Conservation (phyloP, 441 rosid species). For the Bocquillonia castaneifolia region DNA sequence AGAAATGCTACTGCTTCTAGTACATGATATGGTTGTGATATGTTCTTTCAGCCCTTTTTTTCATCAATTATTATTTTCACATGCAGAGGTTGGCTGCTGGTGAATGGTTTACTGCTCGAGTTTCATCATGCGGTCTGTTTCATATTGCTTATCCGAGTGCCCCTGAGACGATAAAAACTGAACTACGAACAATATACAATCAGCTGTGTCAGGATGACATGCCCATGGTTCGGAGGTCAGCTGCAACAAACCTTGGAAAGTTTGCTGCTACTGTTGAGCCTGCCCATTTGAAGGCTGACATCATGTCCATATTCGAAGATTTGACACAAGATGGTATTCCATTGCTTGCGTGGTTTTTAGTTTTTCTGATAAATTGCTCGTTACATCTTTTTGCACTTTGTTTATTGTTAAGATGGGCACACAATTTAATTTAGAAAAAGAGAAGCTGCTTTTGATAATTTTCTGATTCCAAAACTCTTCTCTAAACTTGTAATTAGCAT, state of each 20-base stretch:
- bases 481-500: not conserved
- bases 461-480: not conserved
- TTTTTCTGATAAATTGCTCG: not conserved
- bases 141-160: slow-evolving; percentile 87
- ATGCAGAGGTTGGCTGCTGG: slow-evolving; percentile 79
- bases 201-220: slow-evolving; percentile 92
- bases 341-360: not conserved
- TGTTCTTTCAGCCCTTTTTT: not conserved
- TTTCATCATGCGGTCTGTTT: slow-evolving; percentile 85
- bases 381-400: not conserved
- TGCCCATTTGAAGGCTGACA: slow-evolving; percentile 62
- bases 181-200: slow-evolving; percentile 60
- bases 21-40: not conserved
- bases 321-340: slow-evolving; percentile 82
- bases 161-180: slow-evolving; percentile 59
- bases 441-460: not conserved
- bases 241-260: slow-evolving; percentile 83
- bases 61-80: not conserved
- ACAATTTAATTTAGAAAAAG: not conserved
- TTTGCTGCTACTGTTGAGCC: slow-evolving; percentile 92
- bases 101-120: slow-evolving; percentile 96
- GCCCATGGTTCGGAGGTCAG: slow-evolving; percentile 99
- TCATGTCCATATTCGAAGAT: slow-evolving; percentile 82
- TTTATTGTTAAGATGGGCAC: not conserved
- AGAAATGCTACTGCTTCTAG: not conserved